These are phyloP conservation scores for Heterobasidion irregulare DNA, from an alignment of 1,284 basidiomycete species.

Conservation along the genomic window DNA sequence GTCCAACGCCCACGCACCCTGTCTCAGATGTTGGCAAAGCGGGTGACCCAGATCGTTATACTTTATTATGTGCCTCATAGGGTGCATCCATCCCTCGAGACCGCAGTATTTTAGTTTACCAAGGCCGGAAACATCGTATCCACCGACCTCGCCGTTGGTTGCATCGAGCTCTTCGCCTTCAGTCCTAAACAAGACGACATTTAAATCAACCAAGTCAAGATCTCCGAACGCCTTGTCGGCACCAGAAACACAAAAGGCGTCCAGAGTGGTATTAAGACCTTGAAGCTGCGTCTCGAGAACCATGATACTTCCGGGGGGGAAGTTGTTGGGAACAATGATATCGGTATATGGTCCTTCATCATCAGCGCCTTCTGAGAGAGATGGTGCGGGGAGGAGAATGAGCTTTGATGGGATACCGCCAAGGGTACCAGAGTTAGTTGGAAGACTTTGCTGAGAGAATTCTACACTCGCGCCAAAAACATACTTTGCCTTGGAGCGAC, in stretches of 20 bases:
- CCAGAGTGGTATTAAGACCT: slow-evolving; percentile 57
- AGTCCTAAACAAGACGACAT: slow-evolving; percentile 74
- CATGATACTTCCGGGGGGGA: slow-evolving; percentile 90
- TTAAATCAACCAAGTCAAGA: slow-evolving; percentile 83
- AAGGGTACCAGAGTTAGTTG: slow-evolving; percentile 47
- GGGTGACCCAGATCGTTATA: slow-evolving; percentile 90
- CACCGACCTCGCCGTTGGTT: slow-evolving; percentile 64
- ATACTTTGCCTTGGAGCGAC: slow-evolving; percentile 71
- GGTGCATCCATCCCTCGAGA: slow-evolving; percentile 93
- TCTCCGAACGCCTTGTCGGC: slow-evolving; percentile 66
- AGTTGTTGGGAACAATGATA: slow-evolving; percentile 75
- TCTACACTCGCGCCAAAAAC: slow-evolving; percentile 73
- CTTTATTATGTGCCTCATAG: slow-evolving; percentile 72
- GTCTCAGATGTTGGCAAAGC: slow-evolving; percentile 78
- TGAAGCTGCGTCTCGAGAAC: slow-evolving; percentile 81
- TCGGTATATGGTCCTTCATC: slow-evolving; percentile 66
- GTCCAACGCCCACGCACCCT: slow-evolving; percentile 86
- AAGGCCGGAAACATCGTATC: slow-evolving; percentile 69
- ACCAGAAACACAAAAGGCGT: slow-evolving; percentile 60
- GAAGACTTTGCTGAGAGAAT: slow-evolving; percentile 48
- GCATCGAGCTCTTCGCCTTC: slow-evolving; percentile 90
- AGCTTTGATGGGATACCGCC: slow-evolving; percentile 71
- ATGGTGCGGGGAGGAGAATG: slow-evolving; percentile 49
- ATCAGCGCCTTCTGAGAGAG: slow-evolving; percentile 50
- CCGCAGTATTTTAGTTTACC: slow-evolving; percentile 84